These are phyloP conservation scores for Trichopus zeylanicus DNA, from an alignment of 116 monocot genomes.

Conservation along the genomic window DNA sequence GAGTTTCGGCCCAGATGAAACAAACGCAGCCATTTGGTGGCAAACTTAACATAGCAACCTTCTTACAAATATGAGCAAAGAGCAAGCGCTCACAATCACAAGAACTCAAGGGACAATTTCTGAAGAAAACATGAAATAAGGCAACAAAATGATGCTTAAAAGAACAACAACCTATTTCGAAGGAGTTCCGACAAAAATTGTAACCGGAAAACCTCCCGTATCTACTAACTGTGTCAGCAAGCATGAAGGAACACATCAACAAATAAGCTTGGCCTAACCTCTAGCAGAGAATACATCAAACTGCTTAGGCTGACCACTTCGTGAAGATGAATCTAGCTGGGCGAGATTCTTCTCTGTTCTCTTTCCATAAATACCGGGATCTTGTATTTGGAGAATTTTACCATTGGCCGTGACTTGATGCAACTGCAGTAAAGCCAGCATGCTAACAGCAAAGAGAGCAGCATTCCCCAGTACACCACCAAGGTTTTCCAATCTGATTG, in stretches of 20 bases:
- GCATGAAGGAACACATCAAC: not conserved
- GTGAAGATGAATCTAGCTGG: constrained; percentile 7
- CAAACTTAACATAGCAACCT: too few relatives aligned
- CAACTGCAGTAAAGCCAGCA: constrained; percentile 70
- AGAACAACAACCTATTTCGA: too few relatives aligned
- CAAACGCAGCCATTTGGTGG: too few relatives aligned
- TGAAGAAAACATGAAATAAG: too few relatives aligned
- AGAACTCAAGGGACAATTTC: too few relatives aligned
- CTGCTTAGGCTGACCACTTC: constrained; percentile 12
- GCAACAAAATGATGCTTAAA: too few relatives aligned
- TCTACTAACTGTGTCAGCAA: not conserved
- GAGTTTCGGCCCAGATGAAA: too few relatives aligned
- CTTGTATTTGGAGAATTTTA: constrained; percentile 10
- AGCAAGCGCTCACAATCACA: too few relatives aligned
- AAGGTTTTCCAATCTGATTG: constrained; percentile 32
- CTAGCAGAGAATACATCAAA: constrained; percentile 68
- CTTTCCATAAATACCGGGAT: constrained; percentile 9
- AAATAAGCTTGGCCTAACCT: constrained; percentile 25
- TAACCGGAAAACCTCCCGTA: not conserved
- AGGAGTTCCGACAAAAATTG: too few relatives aligned
- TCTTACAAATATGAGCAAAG: too few relatives aligned
- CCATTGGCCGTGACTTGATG: constrained; percentile 47
- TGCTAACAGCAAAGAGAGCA: constrained; percentile 73
- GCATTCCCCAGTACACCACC: constrained; percentile 62
- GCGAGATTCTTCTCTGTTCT: constrained; percentile 10